A percentile compares a stretch with the other conserved stretches of the same genome.
Conservation (phyloP, 179 eudicot species). For the Silene vulgaris region DNA sequence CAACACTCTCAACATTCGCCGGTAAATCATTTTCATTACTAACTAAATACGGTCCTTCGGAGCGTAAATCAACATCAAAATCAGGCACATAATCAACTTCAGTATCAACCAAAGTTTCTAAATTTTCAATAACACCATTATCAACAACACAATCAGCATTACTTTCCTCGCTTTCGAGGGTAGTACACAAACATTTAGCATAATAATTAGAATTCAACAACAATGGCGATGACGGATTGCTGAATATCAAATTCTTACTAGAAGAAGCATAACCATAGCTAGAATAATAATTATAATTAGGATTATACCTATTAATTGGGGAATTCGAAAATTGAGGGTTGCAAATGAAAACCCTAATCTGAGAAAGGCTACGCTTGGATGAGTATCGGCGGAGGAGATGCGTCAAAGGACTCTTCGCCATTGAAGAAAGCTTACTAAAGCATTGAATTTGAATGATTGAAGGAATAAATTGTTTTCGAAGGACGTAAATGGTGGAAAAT, state of each 20-base stretch:
- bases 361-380: constrained; percentile 28
- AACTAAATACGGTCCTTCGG: background rate
- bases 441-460: background rate
- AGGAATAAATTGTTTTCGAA: background rate
- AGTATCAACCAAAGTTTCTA: constrained; percentile 14
- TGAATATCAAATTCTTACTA: constrained; percentile 9
- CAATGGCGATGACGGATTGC: background rate
- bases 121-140: background rate
- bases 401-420: constrained; percentile 42
- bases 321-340: constrained; percentile 15
- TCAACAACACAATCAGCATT: constrained; percentile 13
- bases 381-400: constrained; percentile 39
- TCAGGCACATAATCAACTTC: background rate
- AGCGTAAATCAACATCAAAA: constrained; percentile 2
- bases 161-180: constrained; percentile 7
- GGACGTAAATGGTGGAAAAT: background rate
- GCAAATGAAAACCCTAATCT: constrained; percentile 31
- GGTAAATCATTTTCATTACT: constrained; percentile 2
- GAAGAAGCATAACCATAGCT: constrained; percentile 11
- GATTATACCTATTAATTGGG: background rate
- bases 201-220: background rate
- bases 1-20: background rate
- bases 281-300: background rate
- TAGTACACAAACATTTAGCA: constrained; percentile 28
- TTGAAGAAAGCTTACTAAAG: constrained; percentile 17